These are phyloP conservation scores for Candida pseudocylindracea DNA, from an alignment of 1,139 yeast genomes.

Conservation along the genomic window DNA sequence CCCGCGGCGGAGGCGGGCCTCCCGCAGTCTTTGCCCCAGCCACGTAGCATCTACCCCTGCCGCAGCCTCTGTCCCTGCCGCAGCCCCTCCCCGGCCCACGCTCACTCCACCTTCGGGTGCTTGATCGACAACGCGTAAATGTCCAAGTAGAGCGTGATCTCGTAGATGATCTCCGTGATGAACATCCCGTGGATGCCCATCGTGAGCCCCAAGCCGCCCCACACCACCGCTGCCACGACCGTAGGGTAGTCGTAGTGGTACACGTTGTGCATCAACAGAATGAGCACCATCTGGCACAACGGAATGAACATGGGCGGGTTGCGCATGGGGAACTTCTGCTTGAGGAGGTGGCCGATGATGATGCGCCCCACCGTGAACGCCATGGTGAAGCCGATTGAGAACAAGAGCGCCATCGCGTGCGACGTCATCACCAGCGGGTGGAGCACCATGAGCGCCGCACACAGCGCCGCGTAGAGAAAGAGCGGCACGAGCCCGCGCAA, in stretches of 20 bases:
- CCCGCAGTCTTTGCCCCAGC: too few species aligned
- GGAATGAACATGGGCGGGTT: constrained; percentile 61
- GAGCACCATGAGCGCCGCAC: constrained; percentile 21
- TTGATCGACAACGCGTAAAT: constrained; percentile 73
- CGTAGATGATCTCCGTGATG: constrained; percentile 61
- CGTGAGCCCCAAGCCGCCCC: constrained; percentile 58
- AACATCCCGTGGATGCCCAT: constrained; percentile 64
- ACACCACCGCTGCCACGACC: constrained; percentile 26
- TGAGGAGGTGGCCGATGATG: constrained; percentile 70
- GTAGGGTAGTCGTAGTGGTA: constrained; percentile 16
- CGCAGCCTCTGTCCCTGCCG: too few species aligned
- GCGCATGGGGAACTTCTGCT: constrained; percentile 49
- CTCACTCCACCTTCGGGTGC: constrained; percentile 32
- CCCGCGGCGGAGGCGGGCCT: too few species aligned
- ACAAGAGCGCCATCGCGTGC: constrained; percentile 32
- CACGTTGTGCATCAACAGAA: constrained; percentile 14
- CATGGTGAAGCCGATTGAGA: constrained; percentile 51
- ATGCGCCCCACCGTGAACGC: constrained; percentile 83
- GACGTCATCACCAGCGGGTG: constrained; percentile 27
- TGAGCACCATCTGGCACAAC: constrained; percentile 22
- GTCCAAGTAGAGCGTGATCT: constrained; percentile 65
- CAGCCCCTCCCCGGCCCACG: too few species aligned
- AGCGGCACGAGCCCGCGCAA: constrained; percentile 51
- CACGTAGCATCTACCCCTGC: too few species aligned
- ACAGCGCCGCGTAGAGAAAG: constrained; percentile 33